Evolutionary conservation across 495 filamentous ascomycete species (phyloP).

Genomic region (Echria macrotheca): DNA sequence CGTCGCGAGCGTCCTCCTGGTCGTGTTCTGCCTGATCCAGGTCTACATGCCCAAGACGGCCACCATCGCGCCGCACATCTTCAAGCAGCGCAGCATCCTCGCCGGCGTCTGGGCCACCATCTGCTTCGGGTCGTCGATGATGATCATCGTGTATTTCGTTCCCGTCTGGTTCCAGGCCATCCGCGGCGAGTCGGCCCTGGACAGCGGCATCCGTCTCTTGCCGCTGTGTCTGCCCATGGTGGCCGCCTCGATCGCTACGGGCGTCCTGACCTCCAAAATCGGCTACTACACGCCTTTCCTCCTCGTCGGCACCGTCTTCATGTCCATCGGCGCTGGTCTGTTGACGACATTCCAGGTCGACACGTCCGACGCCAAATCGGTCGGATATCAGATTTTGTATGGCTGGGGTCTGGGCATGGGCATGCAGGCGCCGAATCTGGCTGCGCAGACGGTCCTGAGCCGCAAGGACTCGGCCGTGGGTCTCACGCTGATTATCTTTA

Average conservation of each 20-base stretch:
- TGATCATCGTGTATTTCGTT: slow-evolving; percentile 51
- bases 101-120: slow-evolving; percentile 33
- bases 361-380: slow-evolving; percentile 38
- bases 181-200: slow-evolving; percentile 40
- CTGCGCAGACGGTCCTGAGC: slow-evolving; percentile 41
- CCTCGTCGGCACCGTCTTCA: slow-evolving; percentile 48
- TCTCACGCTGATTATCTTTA: slow-evolving; percentile 54
- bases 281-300: slow-evolving; percentile 69
- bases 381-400: slow-evolving; percentile 57
- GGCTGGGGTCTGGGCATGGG: slow-evolving; percentile 38
- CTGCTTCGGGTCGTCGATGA: slow-evolving; percentile 30
- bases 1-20: slow-evolving; percentile 37
- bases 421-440: slow-evolving; percentile 33
- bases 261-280: slow-evolving; percentile 31
- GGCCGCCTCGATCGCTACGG: slow-evolving; percentile 31
- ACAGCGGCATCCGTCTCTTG: slow-evolving; percentile 44
- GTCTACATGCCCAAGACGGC: slow-evolving; percentile 54
- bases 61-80: slow-evolving; percentile 61
- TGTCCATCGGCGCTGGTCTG: slow-evolving; percentile 59
- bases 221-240: slow-evolving; percentile 37
- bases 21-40: slow-evolving; percentile 45
- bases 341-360: slow-evolving; percentile 49
- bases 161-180: slow-evolving; percentile 64
- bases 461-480: slow-evolving; percentile 53
- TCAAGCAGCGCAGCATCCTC: slow-evolving; percentile 60